A percentile compares a stretch with the other conserved stretches of the same genome.
These are phyloP conservation scores for Euptelea pleiosperma DNA, from an alignment of 164 flowering plant species.

Conservation along the genomic window DNA sequence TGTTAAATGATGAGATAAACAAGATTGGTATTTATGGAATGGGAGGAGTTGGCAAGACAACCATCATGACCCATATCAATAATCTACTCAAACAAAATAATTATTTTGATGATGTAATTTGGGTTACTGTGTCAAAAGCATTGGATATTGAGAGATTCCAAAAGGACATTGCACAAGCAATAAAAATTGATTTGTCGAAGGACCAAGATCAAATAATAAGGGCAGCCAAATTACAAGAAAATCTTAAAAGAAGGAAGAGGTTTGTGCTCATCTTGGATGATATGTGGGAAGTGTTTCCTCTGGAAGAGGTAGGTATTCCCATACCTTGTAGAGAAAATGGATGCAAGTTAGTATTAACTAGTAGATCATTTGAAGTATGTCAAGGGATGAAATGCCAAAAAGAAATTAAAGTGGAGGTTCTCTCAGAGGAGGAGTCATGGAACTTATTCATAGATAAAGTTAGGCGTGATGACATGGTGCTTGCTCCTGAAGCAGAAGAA, in stretches of 20 bases:
- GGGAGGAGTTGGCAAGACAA: no score
- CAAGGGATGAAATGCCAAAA: background rate
- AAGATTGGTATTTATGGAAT: no score
- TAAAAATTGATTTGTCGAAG: background rate
- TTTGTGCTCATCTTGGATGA: conserved; percentile 1
- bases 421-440: background rate
- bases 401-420: background rate
- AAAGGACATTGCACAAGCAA: background rate
- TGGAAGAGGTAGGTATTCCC: no score
- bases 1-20: background rate
- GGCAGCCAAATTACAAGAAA: background rate
- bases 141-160: background rate
- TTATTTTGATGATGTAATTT: background rate
- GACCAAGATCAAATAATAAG: background rate
- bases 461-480: background rate
- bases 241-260: background rate
- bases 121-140: no score
- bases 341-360: no score
- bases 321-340: no score
- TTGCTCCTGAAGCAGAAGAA: no score
- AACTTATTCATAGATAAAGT: background rate
- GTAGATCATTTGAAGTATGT: background rate
- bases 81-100: background rate
- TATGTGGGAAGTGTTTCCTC: no score
- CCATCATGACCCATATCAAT: no score